Conservation (phyloP, 164 flowering plant species). For the Santalum album region DNA sequence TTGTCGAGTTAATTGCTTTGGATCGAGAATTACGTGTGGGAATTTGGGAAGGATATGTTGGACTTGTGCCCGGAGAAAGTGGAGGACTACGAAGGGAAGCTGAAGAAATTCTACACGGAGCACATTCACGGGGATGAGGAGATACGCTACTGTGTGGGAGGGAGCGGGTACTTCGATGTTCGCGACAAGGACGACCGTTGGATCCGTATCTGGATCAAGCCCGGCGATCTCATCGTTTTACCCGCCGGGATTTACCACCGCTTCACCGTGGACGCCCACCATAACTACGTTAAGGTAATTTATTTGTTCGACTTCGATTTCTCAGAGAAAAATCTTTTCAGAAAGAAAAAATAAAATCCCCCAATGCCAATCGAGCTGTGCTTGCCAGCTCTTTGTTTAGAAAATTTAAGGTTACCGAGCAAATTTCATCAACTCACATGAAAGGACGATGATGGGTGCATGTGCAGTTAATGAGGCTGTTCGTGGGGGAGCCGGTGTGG, state of each 20-base stretch:
- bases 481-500: slow-evolving; percentile 93
- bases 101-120: slow-evolving; percentile 82
- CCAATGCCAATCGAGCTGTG: too few species aligned
- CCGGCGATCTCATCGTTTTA: slow-evolving; percentile 76
- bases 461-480: slow-evolving; percentile 83
- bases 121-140: slow-evolving; percentile 91
- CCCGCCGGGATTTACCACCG: slow-evolving; percentile 98
- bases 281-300: slow-evolving; percentile 70
- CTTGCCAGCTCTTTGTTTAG: too few species aligned
- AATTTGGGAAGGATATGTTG: slow-evolving; percentile 52
- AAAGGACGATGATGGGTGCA: neutral
- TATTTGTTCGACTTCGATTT: neutral
- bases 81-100: slow-evolving; percentile 73
- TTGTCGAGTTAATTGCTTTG: neutral
- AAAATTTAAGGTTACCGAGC: too few species aligned
- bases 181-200: slow-evolving; percentile 80
- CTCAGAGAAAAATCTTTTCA: too few species aligned
- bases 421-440: too few species aligned
- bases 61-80: slow-evolving; percentile 65
- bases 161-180: slow-evolving; percentile 90
- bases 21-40: neutral
- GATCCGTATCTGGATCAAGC: slow-evolving; percentile 80
- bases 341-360: too few species aligned
- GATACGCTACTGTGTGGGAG: slow-evolving; percentile 84
- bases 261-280: slow-evolving; percentile 69